These are phyloP conservation scores for Elsinoe ampelina DNA, from an alignment of 2,329 filamentous ascomycete species.

Conservation along the genomic window DNA sequence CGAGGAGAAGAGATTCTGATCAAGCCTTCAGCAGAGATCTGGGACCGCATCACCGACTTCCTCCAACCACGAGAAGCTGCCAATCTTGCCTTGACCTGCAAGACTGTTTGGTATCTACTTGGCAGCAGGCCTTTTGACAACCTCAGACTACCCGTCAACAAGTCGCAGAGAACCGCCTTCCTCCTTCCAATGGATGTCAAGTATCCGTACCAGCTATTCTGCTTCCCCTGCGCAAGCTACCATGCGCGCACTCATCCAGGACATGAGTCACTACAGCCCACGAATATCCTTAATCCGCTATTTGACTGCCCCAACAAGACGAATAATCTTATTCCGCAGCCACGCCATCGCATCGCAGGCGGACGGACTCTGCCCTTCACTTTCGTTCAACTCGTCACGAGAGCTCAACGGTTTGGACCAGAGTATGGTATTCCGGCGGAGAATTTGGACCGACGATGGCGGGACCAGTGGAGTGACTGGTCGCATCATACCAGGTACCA, in stretches of 20 bases:
- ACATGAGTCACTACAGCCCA: slow-evolving; percentile 44
- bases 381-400: slow-evolving; percentile 49
- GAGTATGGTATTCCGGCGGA: slow-evolving; percentile 40
- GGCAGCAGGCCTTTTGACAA: slow-evolving; percentile 32
- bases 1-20: slow-evolving; percentile 34
- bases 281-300: slow-evolving; percentile 47
- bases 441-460: slow-evolving; percentile 46
- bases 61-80: slow-evolving; percentile 40
- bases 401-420: slow-evolving; percentile 39
- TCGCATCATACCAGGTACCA: slow-evolving; percentile 46
- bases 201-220: slow-evolving; percentile 49
- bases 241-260: slow-evolving; percentile 47
- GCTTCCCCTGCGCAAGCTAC: slow-evolving; percentile 48
- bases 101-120: slow-evolving; percentile 37
- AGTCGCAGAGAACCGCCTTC: slow-evolving; percentile 40
- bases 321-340: slow-evolving; percentile 39
- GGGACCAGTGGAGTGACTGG: slow-evolving; percentile 43
- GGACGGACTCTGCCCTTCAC: slow-evolving; percentile 48
- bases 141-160: slow-evolving; percentile 36
- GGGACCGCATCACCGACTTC: slow-evolving; percentile 36
- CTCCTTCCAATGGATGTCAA: slow-evolving; percentile 42
- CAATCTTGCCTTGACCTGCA: slow-evolving; percentile 41
- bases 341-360: slow-evolving; percentile 44
- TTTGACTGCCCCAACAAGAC: slow-evolving; percentile 47
- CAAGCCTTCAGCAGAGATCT: slow-evolving; percentile 37